A percentile compares a stretch with the other conserved stretches of the same genome.
Evolutionary conservation across 2,329 filamentous ascomycete species (phyloP).

Genomic region (Colletotrichum sojae): DNA sequence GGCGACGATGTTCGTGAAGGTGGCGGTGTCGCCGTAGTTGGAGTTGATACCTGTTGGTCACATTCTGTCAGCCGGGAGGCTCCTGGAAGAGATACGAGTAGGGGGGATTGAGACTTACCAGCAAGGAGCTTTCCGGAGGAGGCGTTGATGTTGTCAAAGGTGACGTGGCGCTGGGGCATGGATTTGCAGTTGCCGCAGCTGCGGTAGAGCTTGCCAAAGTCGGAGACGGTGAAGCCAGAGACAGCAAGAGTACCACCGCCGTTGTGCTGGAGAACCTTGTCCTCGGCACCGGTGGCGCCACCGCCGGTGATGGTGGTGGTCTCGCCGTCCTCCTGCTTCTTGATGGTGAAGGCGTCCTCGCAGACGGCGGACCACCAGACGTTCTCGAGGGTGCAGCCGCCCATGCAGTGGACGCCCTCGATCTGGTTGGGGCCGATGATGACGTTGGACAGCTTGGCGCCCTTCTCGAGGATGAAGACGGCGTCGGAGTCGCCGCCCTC

Average conservation of each 20-base stretch:
- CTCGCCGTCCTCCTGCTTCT: constrained; percentile 46
- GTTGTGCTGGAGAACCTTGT: constrained; percentile 42
- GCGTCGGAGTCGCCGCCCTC: constrained; percentile 61
- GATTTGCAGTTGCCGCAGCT: constrained; percentile 41
- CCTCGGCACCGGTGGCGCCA: constrained; percentile 30
- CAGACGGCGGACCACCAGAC: constrained; percentile 57
- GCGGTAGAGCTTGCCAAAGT: constrained; percentile 42
- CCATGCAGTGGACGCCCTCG: constrained; percentile 62
- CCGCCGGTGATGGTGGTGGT: constrained; percentile 37
- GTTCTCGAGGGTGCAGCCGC: constrained; percentile 56
- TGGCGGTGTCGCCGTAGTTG: constrained; percentile 41
- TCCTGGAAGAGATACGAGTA: neutral
- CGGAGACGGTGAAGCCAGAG: constrained; percentile 34
- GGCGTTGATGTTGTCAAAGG: constrained; percentile 39
- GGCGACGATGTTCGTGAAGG: constrained; percentile 27
- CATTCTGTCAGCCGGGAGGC: no score
- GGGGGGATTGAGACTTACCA: constrained; percentile 2
- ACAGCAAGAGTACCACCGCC: constrained; percentile 38
- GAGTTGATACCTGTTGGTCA: constrained; percentile 36
- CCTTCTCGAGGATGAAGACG: constrained; percentile 58
- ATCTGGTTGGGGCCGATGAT: constrained; percentile 61
- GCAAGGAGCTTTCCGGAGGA: constrained; percentile 39
- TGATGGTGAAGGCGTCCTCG: constrained; percentile 53
- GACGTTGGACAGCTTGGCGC: constrained; percentile 60
- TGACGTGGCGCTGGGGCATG: constrained; percentile 38